Base-by-base conservation (phyloP, 2,329 filamentous ascomycete species). In the Pseudogymnoascus sp. region DNA sequence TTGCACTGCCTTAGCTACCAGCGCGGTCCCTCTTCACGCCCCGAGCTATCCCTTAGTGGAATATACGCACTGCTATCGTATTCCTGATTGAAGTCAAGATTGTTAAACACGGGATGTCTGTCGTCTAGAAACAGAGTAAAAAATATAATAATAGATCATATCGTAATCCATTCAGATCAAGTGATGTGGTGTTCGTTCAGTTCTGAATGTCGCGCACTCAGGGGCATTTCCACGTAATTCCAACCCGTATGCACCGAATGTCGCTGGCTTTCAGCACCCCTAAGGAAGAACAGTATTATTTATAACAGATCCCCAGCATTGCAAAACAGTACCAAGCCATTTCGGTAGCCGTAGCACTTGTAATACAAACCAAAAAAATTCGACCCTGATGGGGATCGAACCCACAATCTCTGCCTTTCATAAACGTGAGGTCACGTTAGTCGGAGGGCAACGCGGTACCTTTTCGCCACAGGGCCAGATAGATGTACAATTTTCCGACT, bases 381-480 rank as follows among this genome's bases (percentile, higher is more conserved):
- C 58, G 58, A 59, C 58, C 58, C 58, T 37, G 58, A 59, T 40
- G 58, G 58, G 58, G 37, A 37, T 59, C 58, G 58, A 59, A 59
- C 58, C 58, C 58, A 40, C 58, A 59, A 59, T 59, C 58, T 59
- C 37, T 59, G 58, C 58, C 58, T 37, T 55, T 55, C 48, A 55
- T 55, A 55, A 33, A 55, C 48, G 48, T 55, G 48, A 18, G 48
- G 48, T 55, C 48, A 55, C 48, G 48, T 33, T 55, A 55, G 48
- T 40, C 58, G 58, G 58, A 59, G 37, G 37, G 58, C 58, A 59
- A 59, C 58, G 58, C 58, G 35, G 33, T 59, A 59, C 58, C 58
- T 37, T 59, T 59, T 37, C 35, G 58, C 58, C 58, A 59, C 58
- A 37, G 37, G 58, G 58, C 58, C 58, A 55, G 58, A 40, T 39